Evolutionary conservation across 768 basidiomycete genomes (phyloP), one percentile per base, ranked within the genome.

Genomic region (Trametes sanguinea): DNA sequence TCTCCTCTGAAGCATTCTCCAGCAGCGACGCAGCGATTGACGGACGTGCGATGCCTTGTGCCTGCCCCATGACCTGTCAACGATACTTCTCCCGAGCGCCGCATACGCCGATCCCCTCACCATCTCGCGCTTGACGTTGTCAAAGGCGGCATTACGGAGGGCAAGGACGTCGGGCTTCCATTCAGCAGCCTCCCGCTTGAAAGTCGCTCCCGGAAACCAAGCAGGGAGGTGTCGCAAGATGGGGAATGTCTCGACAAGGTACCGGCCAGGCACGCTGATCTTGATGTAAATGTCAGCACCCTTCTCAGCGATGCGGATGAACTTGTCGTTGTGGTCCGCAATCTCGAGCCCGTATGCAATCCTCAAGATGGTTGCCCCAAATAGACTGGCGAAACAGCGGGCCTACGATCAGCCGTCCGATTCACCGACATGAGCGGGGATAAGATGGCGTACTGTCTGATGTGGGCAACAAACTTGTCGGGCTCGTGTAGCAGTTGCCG

Each of bases 181-280:
- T 7, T 54, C 47, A 7, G 32, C 37, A 0, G 65, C 65, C 2
- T 50, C 16, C 32, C 45, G 27, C 32, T 67, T 67, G 61, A 62
- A 61, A 16, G 5, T 52, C 8, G 44, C 64, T 0, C 66, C 66
- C 1, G 68, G 68, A 33, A 66, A 61, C 66, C 68, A 69, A 0
- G 53, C 43, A 0, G 66, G 64, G 1, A 69, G 51, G 42, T 65
- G 51, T 13, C 58, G 58, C 17, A 69, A 54, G 57, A 47, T 13
- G 9, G 77, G 76, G 9, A 77, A 57, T 0, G 68, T 40, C 48
- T 76, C 75, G 14, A 76, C 73, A 6, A 72, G 62, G 56, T 68
- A 74, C 6, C 67, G 64, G 27, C 68, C 69, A 1, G 73, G 70
- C 5, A 52, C 56, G 7, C 63, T 54, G 11, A 67, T 51, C 33